Conservation (phyloP, 2,329 filamentous ascomycete species). For the Fusarium sp. region DNA sequence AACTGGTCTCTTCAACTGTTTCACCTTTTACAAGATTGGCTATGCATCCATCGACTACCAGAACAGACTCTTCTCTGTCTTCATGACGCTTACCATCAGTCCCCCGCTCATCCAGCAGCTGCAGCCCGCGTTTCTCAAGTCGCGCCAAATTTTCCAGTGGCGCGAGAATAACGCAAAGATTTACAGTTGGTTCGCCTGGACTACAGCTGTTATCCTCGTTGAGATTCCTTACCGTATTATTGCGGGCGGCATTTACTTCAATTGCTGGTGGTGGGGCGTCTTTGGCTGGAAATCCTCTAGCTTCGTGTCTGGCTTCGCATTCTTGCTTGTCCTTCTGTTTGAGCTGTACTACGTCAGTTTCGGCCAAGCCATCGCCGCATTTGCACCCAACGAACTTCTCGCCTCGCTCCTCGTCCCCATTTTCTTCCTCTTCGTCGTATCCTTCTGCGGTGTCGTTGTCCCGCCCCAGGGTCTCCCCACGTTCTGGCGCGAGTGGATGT, state of each 20-base stretch:
- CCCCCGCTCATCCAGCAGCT: slow-evolving; percentile 84
- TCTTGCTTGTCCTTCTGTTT: slow-evolving; percentile 76
- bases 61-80: slow-evolving; percentile 80
- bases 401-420: slow-evolving; percentile 77
- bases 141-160: slow-evolving; percentile 77
- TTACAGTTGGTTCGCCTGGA: slow-evolving; percentile 82
- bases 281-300: slow-evolving; percentile 66
- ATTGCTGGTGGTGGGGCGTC: slow-evolving; percentile 71
- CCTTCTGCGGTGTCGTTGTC: slow-evolving; percentile 80
- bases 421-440: slow-evolving; percentile 79
- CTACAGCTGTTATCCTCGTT: slow-evolving; percentile 74
- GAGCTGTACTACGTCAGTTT: slow-evolving; percentile 77
- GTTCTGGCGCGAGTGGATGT: slow-evolving; percentile 78
- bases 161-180: slow-evolving; percentile 85
- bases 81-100: slow-evolving; percentile 82
- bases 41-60: slow-evolving; percentile 75
- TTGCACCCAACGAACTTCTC: slow-evolving; percentile 76
- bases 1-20: slow-evolving; percentile 77
- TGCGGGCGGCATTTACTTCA: slow-evolving; percentile 66
- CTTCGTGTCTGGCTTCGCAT: slow-evolving; percentile 73
- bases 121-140: slow-evolving; percentile 78
- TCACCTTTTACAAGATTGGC: slow-evolving; percentile 77
- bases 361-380: slow-evolving; percentile 77
- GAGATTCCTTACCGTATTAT: slow-evolving; percentile 80
- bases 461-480: slow-evolving; percentile 70